A percentile compares a stretch with the other conserved stretches of the same genome.
These are phyloP conservation scores for Saccharomycopsis microspora DNA, from an alignment of 805 yeast genomes.

Conservation along the genomic window DNA sequence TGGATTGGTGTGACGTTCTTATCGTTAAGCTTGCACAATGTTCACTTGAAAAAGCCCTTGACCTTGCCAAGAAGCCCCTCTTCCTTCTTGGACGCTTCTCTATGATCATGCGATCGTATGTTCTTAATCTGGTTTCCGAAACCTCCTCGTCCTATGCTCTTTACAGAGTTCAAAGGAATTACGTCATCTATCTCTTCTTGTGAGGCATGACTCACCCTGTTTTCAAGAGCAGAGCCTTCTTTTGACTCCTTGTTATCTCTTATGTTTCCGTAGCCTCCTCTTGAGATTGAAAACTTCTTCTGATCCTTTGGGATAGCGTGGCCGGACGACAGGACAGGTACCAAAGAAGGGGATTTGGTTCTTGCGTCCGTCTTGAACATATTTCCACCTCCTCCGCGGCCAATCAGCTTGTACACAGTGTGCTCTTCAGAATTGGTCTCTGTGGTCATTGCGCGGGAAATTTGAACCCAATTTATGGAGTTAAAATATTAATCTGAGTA, in stretches of 20 bases:
- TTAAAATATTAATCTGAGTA: too few relatives aligned
- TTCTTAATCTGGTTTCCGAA: conserved; percentile 15
- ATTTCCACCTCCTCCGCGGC: conserved; percentile 17
- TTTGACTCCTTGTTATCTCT: conserved; percentile 8
- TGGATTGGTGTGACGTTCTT: too few relatives aligned
- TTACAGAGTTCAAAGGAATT: conserved; percentile 9
- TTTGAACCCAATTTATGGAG: too few relatives aligned
- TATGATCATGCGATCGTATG: conserved; percentile 3
- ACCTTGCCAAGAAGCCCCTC: conserved; percentile 4
- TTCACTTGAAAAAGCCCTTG: conserved; percentile 5
- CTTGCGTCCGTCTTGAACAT: conserved; percentile 8
- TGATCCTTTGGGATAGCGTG: conserved; percentile 13
- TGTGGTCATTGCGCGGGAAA: too few relatives aligned
- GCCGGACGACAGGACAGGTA: conserved; percentile 13
- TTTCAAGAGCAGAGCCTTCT: neutral
- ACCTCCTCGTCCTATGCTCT: conserved; percentile 17
- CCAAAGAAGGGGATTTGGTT: conserved; percentile 7
- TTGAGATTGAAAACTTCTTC: conserved; percentile 14
- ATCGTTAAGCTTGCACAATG: neutral
- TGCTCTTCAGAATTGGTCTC: neutral
- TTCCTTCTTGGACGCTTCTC: neutral
- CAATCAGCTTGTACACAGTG: conserved; percentile 6
- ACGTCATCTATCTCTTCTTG: neutral
- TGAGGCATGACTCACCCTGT: neutral
- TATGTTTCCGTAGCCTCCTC: conserved; percentile 16